A percentile compares a stretch with the other conserved stretches of the same genome.
Evolutionary conservation across 2,329 filamentous ascomycete genomes (phyloP).

Genomic region (Aspergillus neotritici): DNA sequence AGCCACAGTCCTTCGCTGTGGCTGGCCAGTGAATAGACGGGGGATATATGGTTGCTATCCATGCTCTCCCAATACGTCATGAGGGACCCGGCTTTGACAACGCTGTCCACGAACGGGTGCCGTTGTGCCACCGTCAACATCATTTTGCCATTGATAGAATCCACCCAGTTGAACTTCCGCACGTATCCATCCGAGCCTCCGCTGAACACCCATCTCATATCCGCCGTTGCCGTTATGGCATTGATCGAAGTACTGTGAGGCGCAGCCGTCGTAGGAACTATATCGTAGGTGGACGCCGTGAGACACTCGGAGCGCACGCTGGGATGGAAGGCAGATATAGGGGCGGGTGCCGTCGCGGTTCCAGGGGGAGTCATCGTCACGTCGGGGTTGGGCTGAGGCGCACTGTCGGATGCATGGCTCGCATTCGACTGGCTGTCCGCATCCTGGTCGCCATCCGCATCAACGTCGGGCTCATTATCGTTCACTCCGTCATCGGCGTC

Average conservation of each 20-base stretch:
- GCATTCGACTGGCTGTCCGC: constrained; percentile 36
- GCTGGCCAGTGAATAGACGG: constrained; percentile 89
- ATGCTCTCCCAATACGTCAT: constrained; percentile 99
- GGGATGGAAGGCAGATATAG: constrained; percentile 49
- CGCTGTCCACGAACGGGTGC: constrained; percentile 95
- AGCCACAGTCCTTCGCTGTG: constrained; percentile 89
- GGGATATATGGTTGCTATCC: constrained; percentile 67
- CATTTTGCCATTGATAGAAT: constrained; percentile 90
- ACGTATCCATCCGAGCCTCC: constrained; percentile 94
- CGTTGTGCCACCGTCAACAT: constrained; percentile 90
- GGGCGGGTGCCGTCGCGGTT: constrained; percentile 30
- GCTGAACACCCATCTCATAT: constrained; percentile 91
- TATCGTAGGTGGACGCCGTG: constrained; percentile 78
- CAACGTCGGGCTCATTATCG: constrained; percentile 33
- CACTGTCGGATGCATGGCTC: constrained; percentile 36
- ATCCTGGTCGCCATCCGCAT: constrained; percentile 32
- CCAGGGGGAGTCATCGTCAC: constrained; percentile 45
- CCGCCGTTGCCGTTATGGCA: constrained; percentile 81
- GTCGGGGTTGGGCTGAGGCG: constrained; percentile 43
- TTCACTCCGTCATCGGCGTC: constrained; percentile 39
- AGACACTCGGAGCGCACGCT: constrained; percentile 71
- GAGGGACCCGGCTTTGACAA: constrained; percentile 87
- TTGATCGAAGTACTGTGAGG: constrained; percentile 96
- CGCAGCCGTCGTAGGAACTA: constrained; percentile 93
- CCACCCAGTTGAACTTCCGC: constrained; percentile 90